Base-by-base conservation (phyloP, 257 asterid genomes). In the Solanum gandarillasii region DNA sequence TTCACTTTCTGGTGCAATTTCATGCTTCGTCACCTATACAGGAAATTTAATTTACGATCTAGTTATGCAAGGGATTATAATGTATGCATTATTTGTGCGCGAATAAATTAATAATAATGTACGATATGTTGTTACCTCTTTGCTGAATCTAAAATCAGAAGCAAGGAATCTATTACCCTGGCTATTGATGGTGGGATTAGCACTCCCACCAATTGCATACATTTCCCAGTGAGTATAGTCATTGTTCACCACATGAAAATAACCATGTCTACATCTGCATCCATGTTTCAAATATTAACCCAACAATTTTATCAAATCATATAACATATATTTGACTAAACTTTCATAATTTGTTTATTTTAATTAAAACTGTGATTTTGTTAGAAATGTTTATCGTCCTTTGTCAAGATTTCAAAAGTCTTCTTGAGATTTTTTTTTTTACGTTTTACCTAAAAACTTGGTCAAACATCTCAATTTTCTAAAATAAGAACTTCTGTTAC, bases 121-220 rank as follows among this genome's bases (percentile, higher is more conserved):
- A 25, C 35, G 14, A 29, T 12, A 3, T 29, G 23, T 27, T 12
- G 13, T 60, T 25, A 71, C 98, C 98, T 94, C 94, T 91, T 96
- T 95, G 43, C 83, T 92, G 87, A 90, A 91, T 85, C 93, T 92
- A 31, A 74, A 78, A 83, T 92, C 58, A 0, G 98, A 94, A 10
- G 99, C 98, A 55, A 94, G 92, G 90, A 94, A 96, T 92, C 98
- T 91, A 84, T 95, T 96, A 81, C 99, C 99, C 89, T 96, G 98
- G 86, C 99, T 95, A 67, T 93, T 92, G 23, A 95, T 96, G 9
- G 98, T 95, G 82, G 99, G 98, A 5, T 88, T 70, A 6, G 98
- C 99, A 87, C 99, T 96, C 29, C 98, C 99, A 62, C 99, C 99
- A 83, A 96, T 92, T 4, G 99, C 99, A 89, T 96, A 96, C 99